These are phyloP conservation scores for Diaporthe ilicicola DNA, from an alignment of 2,329 filamentous ascomycete genomes.

Conservation along the genomic window DNA sequence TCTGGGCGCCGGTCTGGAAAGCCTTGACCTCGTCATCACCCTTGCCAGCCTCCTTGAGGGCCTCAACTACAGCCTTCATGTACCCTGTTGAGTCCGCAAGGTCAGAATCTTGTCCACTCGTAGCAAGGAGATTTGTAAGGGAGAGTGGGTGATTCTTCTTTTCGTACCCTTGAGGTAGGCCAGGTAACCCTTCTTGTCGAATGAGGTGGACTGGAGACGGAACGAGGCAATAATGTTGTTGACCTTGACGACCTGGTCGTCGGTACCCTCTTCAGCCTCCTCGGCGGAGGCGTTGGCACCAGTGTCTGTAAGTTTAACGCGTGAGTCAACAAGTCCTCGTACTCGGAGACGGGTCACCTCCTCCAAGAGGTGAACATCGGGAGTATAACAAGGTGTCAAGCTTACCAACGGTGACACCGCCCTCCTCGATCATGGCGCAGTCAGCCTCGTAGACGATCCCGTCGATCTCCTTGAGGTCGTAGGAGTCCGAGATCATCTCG, in stretches of 20 bases:
- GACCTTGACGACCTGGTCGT: slow-evolving; percentile 77
- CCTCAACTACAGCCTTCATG: slow-evolving; percentile 87
- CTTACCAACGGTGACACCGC: slow-evolving; percentile 76
- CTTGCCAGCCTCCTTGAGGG: slow-evolving; percentile 65
- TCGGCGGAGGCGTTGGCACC: slow-evolving; percentile 98
- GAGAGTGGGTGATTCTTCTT: slow-evolving; percentile 1
- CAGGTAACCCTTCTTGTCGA: slow-evolving; percentile 90
- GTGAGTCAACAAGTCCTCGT: neutral
- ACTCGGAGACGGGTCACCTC: no score
- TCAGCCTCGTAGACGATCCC: slow-evolving; percentile 88
- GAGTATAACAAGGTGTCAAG: slow-evolving; percentile 37
- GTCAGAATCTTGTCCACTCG: slow-evolving; percentile 20
- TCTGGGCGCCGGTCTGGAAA: slow-evolving; percentile 80
- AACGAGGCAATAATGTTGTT: slow-evolving; percentile 95
- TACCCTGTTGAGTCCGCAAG: slow-evolving; percentile 61
- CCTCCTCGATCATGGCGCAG: slow-evolving; percentile 88
- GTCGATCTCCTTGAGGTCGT: slow-evolving; percentile 82
- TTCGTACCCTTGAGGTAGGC: slow-evolving; percentile 82
- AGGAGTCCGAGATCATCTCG: slow-evolving; percentile 97
- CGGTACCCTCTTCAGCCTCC: slow-evolving; percentile 79
- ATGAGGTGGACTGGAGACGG: slow-evolving; percentile 79
- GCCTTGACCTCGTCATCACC: slow-evolving; percentile 73
- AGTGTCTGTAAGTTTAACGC: slow-evolving; percentile 65
- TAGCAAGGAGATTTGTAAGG: neutral
- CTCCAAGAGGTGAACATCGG: no score